Percentiles rank a stretch among this genome's conserved stretches.
phyloP scores from a whole-genome alignment of 306 rosid species.

The Dalbergia cochinchinensis region DNA sequence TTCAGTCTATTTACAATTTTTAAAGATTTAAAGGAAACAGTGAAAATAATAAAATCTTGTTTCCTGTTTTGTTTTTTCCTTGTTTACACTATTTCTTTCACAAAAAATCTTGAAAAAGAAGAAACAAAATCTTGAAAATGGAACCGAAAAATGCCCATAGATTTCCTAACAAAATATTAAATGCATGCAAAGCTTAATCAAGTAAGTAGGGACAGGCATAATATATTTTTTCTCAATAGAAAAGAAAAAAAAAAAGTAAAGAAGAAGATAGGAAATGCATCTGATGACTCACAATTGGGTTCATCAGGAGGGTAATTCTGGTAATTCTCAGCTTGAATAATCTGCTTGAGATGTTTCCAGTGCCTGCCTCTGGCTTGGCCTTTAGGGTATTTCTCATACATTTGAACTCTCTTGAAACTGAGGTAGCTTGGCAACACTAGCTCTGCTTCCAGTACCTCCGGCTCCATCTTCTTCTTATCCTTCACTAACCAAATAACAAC shows the following conservation, averaged over 20 bases:
- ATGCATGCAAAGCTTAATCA: background rate
- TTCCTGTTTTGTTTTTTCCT: too few species aligned
- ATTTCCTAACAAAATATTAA: conserved; percentile 2
- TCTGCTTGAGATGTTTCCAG: conserved; percentile 98
- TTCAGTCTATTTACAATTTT: too few species aligned
- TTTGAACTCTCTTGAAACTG: conserved; percentile 83
- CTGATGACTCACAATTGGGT: conserved; percentile 70
- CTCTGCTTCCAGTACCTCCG: conserved; percentile 80
- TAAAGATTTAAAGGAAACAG: too few species aligned
- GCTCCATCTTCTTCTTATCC: conserved; percentile 63
- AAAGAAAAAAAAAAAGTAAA: background rate
- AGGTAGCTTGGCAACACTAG: conserved; percentile 80
- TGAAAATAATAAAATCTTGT: too few species aligned
- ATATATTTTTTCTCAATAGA: too few species aligned
- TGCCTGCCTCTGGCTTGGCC: conserved; percentile 92
- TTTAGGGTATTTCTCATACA: conserved; percentile 91
- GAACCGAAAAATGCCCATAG: too few species aligned
- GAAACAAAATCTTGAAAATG: too few species aligned
- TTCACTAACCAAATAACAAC: conserved; percentile 26
- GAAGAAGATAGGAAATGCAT: background rate
- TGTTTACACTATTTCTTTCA: too few species aligned
- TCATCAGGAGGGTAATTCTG: conserved; percentile 76
- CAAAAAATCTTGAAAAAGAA: too few species aligned
- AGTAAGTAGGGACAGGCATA: background rate
- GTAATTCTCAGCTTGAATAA: conserved; percentile 89